These are phyloP conservation scores for Dendryphion nanum DNA, from an alignment of 2,329 filamentous ascomycete genomes.

Conservation along the genomic window DNA sequence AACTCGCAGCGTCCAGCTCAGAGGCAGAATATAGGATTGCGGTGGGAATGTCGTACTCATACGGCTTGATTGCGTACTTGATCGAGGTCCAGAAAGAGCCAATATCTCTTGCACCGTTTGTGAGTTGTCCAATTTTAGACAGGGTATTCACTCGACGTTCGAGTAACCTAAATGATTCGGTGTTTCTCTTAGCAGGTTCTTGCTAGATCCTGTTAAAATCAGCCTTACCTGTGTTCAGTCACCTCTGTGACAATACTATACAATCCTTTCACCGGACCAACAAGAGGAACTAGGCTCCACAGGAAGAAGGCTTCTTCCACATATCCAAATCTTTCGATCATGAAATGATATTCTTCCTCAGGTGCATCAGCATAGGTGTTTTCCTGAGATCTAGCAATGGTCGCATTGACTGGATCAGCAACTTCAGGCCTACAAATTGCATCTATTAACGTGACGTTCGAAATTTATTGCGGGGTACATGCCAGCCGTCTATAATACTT, in stretches of 20 bases:
- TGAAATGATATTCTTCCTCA: slow-evolving; percentile 14
- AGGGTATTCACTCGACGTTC: slow-evolving; percentile 12
- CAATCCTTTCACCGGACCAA: slow-evolving; percentile 10
- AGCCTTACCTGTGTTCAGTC: slow-evolving; percentile 13
- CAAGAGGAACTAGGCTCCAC: slow-evolving; percentile 12
- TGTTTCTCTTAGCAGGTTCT: too few relatives aligned
- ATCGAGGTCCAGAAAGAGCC: slow-evolving; percentile 9
- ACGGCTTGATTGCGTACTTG: slow-evolving; percentile 6
- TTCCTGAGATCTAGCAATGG: slow-evolving; percentile 4
- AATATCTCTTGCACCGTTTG: neutral
- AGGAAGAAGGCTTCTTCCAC: slow-evolving; percentile 13
- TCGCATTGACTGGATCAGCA: neutral
- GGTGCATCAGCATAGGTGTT: slow-evolving; percentile 9
- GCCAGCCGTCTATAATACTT: neutral
- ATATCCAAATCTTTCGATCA: slow-evolving; percentile 12
- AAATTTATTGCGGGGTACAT: too few relatives aligned
- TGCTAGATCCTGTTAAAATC: neutral
- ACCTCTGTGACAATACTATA: slow-evolving; percentile 16
- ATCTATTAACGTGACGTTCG: too few relatives aligned
- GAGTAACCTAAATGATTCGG: too few relatives aligned
- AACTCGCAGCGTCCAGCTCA: neutral
- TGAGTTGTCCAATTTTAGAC: slow-evolving; percentile 8
- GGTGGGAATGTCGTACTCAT: slow-evolving; percentile 12
- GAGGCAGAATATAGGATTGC: slow-evolving; percentile 10
- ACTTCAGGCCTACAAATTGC: neutral